Conservation (phyloP, 2,329 filamentous ascomycete genomes). For the Trichoderma arundinaceum region DNA sequence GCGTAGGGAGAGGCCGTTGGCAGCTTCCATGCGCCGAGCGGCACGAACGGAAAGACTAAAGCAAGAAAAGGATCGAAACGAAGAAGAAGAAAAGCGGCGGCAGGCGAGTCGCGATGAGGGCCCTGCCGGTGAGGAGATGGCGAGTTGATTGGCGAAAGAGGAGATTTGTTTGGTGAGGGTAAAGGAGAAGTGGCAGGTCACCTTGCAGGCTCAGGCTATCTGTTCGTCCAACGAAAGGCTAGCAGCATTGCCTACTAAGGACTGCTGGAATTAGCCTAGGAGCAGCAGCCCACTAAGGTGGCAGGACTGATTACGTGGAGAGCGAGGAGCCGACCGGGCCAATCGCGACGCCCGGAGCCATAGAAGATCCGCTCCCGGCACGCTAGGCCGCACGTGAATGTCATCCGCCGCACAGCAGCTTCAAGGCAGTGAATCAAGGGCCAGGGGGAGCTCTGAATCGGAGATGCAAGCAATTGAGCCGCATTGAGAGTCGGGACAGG, state of each 20-base stretch:
- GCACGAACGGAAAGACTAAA: slow-evolving; percentile 37
- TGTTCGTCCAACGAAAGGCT: slow-evolving; percentile 39
- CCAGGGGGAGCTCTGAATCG: slow-evolving; percentile 7
- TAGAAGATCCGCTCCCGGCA: slow-evolving; percentile 36
- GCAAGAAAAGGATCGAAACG: slow-evolving; percentile 31
- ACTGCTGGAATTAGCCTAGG: slow-evolving; percentile 4
- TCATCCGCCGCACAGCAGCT: slow-evolving; percentile 10
- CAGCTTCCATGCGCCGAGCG: slow-evolving; percentile 49
- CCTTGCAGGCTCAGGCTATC: slow-evolving; percentile 45
- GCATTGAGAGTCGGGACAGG: background rate
- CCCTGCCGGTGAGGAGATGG: slow-evolving; percentile 40
- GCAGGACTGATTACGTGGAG: slow-evolving; percentile 32
- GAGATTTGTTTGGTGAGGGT: slow-evolving; percentile 33
- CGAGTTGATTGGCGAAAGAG: slow-evolving; percentile 32
- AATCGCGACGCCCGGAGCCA: slow-evolving; percentile 34
- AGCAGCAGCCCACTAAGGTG: slow-evolving; percentile 30
- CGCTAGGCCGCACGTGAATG: slow-evolving; percentile 29
- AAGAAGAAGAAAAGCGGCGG: slow-evolving; percentile 31
- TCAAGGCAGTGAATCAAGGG: background rate
- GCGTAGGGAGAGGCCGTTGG: slow-evolving; percentile 38
- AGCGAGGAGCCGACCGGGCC: slow-evolving; percentile 27
- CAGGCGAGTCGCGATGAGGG: slow-evolving; percentile 35
- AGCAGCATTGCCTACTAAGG: background rate
- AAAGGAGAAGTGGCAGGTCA: slow-evolving; percentile 37
- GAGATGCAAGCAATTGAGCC: slow-evolving; percentile 9